Evolutionary conservation across 495 filamentous ascomycete species (phyloP), one percentile per base, ranked within the genome.

Genomic region (Letharia lupina): DNA sequence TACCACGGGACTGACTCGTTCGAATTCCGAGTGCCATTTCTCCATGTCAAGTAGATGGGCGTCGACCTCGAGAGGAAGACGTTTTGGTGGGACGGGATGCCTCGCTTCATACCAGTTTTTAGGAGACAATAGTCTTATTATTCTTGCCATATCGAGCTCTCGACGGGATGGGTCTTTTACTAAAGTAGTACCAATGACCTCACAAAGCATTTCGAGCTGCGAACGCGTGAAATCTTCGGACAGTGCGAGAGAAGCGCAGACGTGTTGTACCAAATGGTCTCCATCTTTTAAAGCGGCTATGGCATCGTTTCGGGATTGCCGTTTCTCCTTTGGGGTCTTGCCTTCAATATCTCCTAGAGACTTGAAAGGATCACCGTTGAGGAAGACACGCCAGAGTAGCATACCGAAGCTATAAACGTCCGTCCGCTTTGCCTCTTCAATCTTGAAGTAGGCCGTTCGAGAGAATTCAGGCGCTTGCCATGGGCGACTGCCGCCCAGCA

Each of bases 381-480:
- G 60, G 62, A 69, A 62, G 13, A 73, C 66, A 10, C 71, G 63
- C 72, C 72, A 73, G 16, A 73, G 39, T 45, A 73, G 67, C 68
- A 73, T 69, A 33, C 72, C 71, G 42, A 73, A 73, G 47, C 71
- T 73, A 63, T 73, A 73, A 23, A 73, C 66, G 61, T 73, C 71
- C 42, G 71, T 73, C 23, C 64, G 50, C 62, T 73, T 77, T 61
- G 71, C 68, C 5, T 68, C 65, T 44, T 74, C 76, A 5, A 75
- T 67, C 54, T 75, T 66, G 63, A 73, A 69, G 42, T 57, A 70
- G 18, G 57, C 63, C n/a, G 67, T 65, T 18, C 65, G 60, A 57
- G 61, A 64, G 44, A 69, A 73, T 45, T 74, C 72, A 11, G 72
- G 72, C 41, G 72, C 72, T 62, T 73, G 68, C 72, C 72, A 73